A percentile compares a stretch with the other conserved stretches of the same genome.
Conservation (phyloP, 73 alveolate species). For the Chromera velia region DNA sequence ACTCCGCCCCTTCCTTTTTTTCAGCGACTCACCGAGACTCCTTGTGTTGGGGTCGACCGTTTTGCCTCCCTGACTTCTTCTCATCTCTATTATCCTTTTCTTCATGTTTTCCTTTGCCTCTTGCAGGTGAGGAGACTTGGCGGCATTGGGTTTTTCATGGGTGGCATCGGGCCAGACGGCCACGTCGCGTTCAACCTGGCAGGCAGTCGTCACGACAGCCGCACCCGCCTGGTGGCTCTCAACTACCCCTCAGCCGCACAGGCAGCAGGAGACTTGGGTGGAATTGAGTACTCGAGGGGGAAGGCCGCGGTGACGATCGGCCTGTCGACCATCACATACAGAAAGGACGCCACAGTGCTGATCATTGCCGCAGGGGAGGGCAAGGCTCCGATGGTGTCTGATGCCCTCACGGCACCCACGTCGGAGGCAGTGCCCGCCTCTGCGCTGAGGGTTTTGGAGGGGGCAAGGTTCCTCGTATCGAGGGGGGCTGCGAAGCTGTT, state of each 20-base stretch:
- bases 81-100: no score
- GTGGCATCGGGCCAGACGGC: background rate
- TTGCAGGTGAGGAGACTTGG: background rate
- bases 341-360: background rate
- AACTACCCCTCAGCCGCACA: slow-evolving; percentile 38
- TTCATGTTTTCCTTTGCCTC: no score
- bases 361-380: background rate
- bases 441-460: no score
- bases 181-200: background rate
- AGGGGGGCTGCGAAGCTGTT: no score
- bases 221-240: slow-evolving; percentile 5
- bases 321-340: background rate
- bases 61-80: no score
- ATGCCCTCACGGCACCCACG: no score
- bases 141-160: background rate
- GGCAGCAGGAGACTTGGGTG: slow-evolving; percentile 40
- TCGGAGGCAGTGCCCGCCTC: no score
- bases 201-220: background rate
- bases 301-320: background rate
- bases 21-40: no score
- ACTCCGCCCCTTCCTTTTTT: no score
- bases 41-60: no score
- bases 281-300: slow-evolving; percentile 11
- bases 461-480: no score
- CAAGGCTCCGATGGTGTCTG: no score